Percentiles rank a stretch among this genome's conserved stretches.
phyloP scores from a whole-genome alignment of 768 basidiomycete genomes.

The Phlegmacium glaucopus region DNA sequence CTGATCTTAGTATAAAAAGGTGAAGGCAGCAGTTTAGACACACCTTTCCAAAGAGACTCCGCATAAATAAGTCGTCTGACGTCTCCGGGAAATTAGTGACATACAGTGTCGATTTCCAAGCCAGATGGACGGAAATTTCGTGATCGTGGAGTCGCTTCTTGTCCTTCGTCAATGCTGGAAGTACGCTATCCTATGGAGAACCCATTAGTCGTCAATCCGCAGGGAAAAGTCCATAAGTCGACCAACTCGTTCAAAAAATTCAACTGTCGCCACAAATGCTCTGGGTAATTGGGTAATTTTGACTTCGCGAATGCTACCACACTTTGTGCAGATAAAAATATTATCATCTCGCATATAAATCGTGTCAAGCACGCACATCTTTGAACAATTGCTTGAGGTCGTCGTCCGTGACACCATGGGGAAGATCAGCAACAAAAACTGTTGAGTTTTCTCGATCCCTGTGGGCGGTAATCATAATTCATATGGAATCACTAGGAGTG shows the following conservation, averaged over 20 bases:
- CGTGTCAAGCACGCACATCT: conserved; percentile 52
- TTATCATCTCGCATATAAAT: neutral
- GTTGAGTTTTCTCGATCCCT: conserved; percentile 97
- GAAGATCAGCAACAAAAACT: conserved; percentile 79
- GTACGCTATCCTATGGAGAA: conserved; percentile 63
- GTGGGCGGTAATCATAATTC: neutral
- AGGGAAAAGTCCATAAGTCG: neutral
- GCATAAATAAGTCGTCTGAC: conserved; percentile 71
- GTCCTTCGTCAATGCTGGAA: conserved; percentile 89
- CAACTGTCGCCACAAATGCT: conserved; percentile 77
- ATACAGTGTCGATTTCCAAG: conserved; percentile 93
- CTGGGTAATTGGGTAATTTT: conserved; percentile 65
- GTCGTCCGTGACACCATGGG: conserved; percentile 50
- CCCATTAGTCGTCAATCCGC: neutral
- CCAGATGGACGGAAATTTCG: conserved; percentile 84
- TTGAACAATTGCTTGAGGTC: conserved; percentile 77
- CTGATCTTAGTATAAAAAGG: conserved; percentile 1
- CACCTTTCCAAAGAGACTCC: conserved; percentile 78
- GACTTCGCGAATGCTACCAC: conserved; percentile 82
- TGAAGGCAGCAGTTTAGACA: conserved; percentile 10
- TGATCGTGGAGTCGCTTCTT: conserved; percentile 78
- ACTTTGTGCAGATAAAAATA: conserved; percentile 42
- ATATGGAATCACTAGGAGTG: neutral
- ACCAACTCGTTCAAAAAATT: conserved; percentile 70
- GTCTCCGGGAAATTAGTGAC: conserved; percentile 93